These are phyloP conservation scores for Aschersonia sp. DNA, from an alignment of 2,329 filamentous ascomycete genomes.

Conservation along the genomic window DNA sequence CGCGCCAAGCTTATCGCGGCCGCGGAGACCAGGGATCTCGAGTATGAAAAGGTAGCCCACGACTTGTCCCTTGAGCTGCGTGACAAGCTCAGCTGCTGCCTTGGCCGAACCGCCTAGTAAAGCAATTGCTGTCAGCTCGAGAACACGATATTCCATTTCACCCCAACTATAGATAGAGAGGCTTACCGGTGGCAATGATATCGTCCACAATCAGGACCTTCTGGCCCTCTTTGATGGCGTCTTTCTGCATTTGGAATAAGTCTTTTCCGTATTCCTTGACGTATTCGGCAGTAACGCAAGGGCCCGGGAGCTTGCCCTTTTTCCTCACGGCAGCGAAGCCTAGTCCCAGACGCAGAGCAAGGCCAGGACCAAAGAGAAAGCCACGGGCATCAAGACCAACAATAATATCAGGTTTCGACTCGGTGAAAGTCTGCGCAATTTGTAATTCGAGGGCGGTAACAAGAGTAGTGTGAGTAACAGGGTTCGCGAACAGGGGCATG, in stretches of 20 bases:
- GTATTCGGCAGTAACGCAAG: slow-evolving; percentile 71
- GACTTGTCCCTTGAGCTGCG: slow-evolving; percentile 72
- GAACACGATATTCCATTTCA: too few species aligned
- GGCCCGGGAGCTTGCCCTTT: slow-evolving; percentile 86
- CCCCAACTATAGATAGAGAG: too few species aligned
- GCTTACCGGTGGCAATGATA: slow-evolving; percentile 90
- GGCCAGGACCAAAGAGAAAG: slow-evolving; percentile 84
- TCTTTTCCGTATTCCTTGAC: slow-evolving; percentile 95
- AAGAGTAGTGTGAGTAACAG: slow-evolving; percentile 57
- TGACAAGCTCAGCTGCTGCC: slow-evolving; percentile 75
- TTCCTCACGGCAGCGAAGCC: slow-evolving; percentile 90
- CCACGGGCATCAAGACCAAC: slow-evolving; percentile 88
- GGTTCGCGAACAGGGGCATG: slow-evolving; percentile 82
- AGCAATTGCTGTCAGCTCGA: not conserved
- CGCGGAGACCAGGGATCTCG: slow-evolving; percentile 86
- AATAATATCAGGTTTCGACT: slow-evolving; percentile 66
- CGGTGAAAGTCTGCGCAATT: slow-evolving; percentile 47
- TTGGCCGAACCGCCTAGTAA: slow-evolving; percentile 71
- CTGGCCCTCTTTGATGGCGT: slow-evolving; percentile 71
- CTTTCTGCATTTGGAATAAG: slow-evolving; percentile 89
- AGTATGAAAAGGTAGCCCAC: slow-evolving; percentile 90
- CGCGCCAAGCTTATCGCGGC: slow-evolving; percentile 73
- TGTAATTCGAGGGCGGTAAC: slow-evolving; percentile 77
- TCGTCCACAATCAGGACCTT: slow-evolving; percentile 91
- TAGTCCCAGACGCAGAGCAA: slow-evolving; percentile 71